These are phyloP conservation scores for Pogostemon cablin DNA, from an alignment of 257 asterid genomes.

Conservation along the genomic window DNA sequence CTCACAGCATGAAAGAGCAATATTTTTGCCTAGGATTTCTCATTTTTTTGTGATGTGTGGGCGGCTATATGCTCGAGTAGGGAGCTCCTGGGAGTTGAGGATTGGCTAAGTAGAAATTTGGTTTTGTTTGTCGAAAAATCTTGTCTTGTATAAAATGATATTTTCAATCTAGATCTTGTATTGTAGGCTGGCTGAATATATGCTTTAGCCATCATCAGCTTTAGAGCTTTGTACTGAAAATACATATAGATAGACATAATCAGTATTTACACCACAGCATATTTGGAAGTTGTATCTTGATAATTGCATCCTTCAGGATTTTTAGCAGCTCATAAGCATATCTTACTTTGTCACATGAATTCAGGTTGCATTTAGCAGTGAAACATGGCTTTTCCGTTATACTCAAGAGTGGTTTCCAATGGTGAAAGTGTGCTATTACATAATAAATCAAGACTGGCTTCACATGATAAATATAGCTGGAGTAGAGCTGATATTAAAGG, in stretches of 20 bases:
- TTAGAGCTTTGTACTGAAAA: neutral
- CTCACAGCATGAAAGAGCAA: too few relatives aligned
- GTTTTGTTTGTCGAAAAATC: neutral
- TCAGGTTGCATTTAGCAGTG: constrained; percentile 44
- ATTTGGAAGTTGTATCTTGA: constrained; percentile 8
- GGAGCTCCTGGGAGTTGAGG: neutral
- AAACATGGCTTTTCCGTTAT: constrained; percentile 65
- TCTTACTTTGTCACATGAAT: constrained; percentile 19
- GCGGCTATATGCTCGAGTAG: neutral
- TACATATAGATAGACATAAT: neutral
- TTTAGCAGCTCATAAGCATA: constrained; percentile 2
- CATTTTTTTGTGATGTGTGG: neutral
- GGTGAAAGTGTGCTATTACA: constrained; percentile 51
- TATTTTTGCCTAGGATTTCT: too few relatives aligned
- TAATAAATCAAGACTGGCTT: constrained; percentile 38
- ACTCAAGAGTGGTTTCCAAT: constrained; percentile 57
- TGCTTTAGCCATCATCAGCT: too few relatives aligned
- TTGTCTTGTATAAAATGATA: neutral
- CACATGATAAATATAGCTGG: constrained; percentile 40
- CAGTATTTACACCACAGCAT: neutral
- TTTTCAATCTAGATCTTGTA: neutral
- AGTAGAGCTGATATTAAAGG: constrained; percentile 36
- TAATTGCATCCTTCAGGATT: neutral
- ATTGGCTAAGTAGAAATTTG: neutral
- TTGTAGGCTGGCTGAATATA: neutral